phyloP scores from a whole-genome alignment of 2,329 filamentous ascomycete species.

The Phaeosphaeria sp. region DNA sequence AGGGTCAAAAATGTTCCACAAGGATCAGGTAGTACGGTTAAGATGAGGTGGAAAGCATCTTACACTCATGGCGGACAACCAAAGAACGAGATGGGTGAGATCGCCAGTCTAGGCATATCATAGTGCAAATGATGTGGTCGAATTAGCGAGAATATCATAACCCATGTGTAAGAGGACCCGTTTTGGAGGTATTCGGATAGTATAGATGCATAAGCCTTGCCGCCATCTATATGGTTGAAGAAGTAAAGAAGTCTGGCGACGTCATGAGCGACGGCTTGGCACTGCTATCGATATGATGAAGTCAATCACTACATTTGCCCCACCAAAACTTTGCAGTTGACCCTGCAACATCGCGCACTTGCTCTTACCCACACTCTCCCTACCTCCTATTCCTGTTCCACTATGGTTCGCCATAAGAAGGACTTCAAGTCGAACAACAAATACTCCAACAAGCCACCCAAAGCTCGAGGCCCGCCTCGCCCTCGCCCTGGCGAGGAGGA shows the following conservation, averaged over 20 bases:
- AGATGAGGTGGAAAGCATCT: conserved; percentile 86
- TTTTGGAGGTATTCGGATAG: background rate
- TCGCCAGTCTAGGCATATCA: conserved; percentile 77
- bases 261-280: background rate
- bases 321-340: conserved; percentile 7
- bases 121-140: conserved; percentile 45
- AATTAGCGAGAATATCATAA: background rate
- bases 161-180: conserved; percentile 2
- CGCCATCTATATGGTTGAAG: background rate
- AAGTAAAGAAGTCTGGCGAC: background rate
- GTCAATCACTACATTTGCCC: conserved; percentile 3
- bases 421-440: conserved; percentile 79
- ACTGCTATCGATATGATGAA: conserved; percentile 23
- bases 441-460: conserved; percentile 61
- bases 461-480: conserved; percentile 62
- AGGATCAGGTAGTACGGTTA: conserved; percentile 78
- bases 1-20: conserved; percentile 75
- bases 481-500: conserved; percentile 31
- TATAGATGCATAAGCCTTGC: background rate
- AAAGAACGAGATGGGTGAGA: conserved; percentile 83
- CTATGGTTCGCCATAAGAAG: conserved; percentile 96
- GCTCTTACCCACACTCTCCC: conserved; percentile 1
- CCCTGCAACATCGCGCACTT: background rate
- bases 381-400: background rate
- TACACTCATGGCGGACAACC: conserved; percentile 73